These are phyloP conservation scores for Dioszegia aurantiaca DNA, from an alignment of 768 basidiomycete species.

Conservation along the genomic window DNA sequence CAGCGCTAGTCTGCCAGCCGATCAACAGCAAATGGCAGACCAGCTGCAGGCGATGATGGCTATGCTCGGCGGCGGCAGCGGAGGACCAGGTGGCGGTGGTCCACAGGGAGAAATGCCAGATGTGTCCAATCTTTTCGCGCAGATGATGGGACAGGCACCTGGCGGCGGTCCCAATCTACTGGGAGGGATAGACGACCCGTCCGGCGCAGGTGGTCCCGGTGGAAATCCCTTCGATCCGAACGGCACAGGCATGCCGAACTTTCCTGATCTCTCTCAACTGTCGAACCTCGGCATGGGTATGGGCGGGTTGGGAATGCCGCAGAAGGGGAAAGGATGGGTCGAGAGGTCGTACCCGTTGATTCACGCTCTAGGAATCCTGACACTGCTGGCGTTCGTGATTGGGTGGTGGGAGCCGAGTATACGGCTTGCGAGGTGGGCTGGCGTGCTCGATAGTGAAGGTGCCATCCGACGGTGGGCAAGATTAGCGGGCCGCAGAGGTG, in stretches of 20 bases:
- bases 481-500: slow-evolving; percentile 12
- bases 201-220: slow-evolving; percentile 36
- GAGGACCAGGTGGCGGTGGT: slow-evolving; percentile 6
- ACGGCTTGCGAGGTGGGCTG: slow-evolving; percentile 16
- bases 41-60: slow-evolving; percentile 44
- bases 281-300: slow-evolving; percentile 12
- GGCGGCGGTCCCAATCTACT: slow-evolving; percentile 20
- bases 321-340: slow-evolving; percentile 23
- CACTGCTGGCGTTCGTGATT: slow-evolving; percentile 37
- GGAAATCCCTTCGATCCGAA: slow-evolving; percentile 17
- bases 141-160: slow-evolving; percentile 35
- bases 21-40: slow-evolving; percentile 38
- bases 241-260: slow-evolving; percentile 10
- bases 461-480: slow-evolving; percentile 13
- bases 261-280: slow-evolving; percentile 15
- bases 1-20: slow-evolving; percentile 9
- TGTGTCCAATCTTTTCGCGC: slow-evolving; percentile 30
- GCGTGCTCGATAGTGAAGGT: slow-evolving; percentile 18
- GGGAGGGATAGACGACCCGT: slow-evolving; percentile 42
- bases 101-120: slow-evolving; percentile 30
- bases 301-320: slow-evolving; percentile 16
- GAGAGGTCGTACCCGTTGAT: slow-evolving; percentile 43
- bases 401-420: slow-evolving; percentile 51
- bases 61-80: slow-evolving; percentile 35
- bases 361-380: slow-evolving; percentile 40